A percentile compares a stretch with the other conserved stretches of the same genome.
Evolutionary conservation across 1,284 basidiomycete species (phyloP).

Genomic region (Microbotryum saponariae): DNA sequence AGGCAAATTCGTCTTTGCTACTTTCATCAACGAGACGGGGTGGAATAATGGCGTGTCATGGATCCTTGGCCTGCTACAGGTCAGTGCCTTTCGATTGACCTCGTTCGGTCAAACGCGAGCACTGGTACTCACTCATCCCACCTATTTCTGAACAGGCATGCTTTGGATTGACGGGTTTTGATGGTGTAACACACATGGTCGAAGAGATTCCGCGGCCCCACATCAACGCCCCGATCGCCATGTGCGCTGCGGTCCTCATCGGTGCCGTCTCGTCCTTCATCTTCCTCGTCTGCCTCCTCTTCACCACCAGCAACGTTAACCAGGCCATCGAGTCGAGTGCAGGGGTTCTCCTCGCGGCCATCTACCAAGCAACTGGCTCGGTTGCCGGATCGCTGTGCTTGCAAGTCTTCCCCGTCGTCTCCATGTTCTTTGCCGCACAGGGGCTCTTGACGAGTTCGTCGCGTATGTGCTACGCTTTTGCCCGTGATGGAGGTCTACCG

Average conservation of each 20-base stretch:
- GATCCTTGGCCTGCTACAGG: slow-evolving; percentile 12
- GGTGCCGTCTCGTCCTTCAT: slow-evolving; percentile 54
- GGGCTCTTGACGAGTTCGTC: slow-evolving; percentile 58
- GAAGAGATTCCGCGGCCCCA: slow-evolving; percentile 58
- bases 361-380: slow-evolving; percentile 55
- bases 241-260: slow-evolving; percentile 57
- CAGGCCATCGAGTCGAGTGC: slow-evolving; percentile 51
- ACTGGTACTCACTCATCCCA: neutral
- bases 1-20: slow-evolving; percentile 44
- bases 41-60: slow-evolving; percentile 47
- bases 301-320: slow-evolving; percentile 55
- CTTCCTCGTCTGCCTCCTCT: slow-evolving; percentile 61
- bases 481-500: slow-evolving; percentile 56
- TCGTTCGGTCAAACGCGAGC: slow-evolving; percentile 8
- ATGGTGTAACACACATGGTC: slow-evolving; percentile 45
- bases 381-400: slow-evolving; percentile 57
- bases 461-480: slow-evolving; percentile 62
- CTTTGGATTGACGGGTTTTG: slow-evolving; percentile 43
- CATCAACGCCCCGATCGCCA: slow-evolving; percentile 53
- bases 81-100: neutral
- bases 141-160: slow-evolving; percentile 38
- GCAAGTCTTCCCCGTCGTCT: slow-evolving; percentile 43
- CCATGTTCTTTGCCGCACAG: slow-evolving; percentile 39
- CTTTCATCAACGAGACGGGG: slow-evolving; percentile 44
- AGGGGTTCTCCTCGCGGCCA: slow-evolving; percentile 58